Conservation (phyloP, 2,329 filamentous ascomycete genomes). For the Ophiostoma australiae region DNA sequence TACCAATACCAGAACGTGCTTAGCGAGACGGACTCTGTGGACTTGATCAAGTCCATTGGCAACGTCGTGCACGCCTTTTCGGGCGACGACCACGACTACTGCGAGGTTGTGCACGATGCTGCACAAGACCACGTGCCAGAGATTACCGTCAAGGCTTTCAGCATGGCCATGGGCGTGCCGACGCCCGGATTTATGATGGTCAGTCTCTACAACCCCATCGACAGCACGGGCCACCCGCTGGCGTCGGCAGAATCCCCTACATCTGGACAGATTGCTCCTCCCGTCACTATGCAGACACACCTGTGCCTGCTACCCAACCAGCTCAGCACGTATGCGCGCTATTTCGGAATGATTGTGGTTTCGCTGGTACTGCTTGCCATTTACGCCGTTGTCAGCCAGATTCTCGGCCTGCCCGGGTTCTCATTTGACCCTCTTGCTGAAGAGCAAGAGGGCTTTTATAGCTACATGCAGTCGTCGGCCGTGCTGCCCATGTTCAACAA, state of each 20-base stretch:
- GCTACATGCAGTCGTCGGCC: constrained; percentile 7
- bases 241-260: constrained; percentile 35
- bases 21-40: constrained; percentile 66
- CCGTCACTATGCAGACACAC: constrained; percentile 63
- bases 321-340: constrained; percentile 75
- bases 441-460: constrained; percentile 21
- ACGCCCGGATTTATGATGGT: constrained; percentile 82
- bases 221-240: constrained; percentile 50
- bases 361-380: constrained; percentile 47
- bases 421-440: constrained; percentile 41
- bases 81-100: constrained; percentile 97
- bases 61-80: constrained; percentile 85
- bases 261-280: neutral
- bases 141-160: constrained; percentile 92
- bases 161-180: constrained; percentile 92
- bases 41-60: constrained; percentile 70
- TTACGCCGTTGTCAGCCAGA: constrained; percentile 54
- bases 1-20: constrained; percentile 98
- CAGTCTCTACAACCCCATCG: constrained; percentile 88
- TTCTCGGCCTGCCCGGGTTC: constrained; percentile 50
- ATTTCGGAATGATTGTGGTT: constrained; percentile 58
- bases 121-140: constrained; percentile 64
- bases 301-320: constrained; percentile 89
- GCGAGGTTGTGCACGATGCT: constrained; percentile 74
- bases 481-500: constrained; percentile 52